Conservation (phyloP, 306 rosid genomes). For the Acacia crassicarpa region DNA sequence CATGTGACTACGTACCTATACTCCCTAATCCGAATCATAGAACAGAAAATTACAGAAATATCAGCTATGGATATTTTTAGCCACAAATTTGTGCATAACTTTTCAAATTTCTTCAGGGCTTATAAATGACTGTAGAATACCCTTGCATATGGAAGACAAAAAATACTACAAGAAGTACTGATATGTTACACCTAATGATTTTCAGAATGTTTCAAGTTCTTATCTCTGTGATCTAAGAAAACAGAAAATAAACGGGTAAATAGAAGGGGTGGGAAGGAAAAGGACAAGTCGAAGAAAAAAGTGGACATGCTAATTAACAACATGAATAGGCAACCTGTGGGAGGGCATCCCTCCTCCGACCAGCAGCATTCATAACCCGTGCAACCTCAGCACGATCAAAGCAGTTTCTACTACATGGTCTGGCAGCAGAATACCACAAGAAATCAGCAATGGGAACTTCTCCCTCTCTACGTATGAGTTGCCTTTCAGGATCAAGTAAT, state of each 20-base stretch:
- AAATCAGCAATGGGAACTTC: constrained; percentile 96
- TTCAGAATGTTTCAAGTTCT: constrained; percentile 17
- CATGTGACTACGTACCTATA: constrained; percentile 4
- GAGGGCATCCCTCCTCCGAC: constrained; percentile 88
- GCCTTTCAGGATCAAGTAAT: constrained; percentile 94
- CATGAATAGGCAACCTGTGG: constrained; percentile 67
- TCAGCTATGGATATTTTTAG: constrained; percentile 12
- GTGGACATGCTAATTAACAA: not conserved
- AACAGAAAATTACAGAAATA: not conserved
- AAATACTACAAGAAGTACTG: not conserved
- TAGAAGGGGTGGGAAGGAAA: constrained; percentile 1
- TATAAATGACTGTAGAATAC: constrained; percentile 12
- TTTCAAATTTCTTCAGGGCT: constrained; percentile 9
- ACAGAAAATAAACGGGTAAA: constrained; percentile 21
- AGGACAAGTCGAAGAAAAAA: not conserved
- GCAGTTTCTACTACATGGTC: constrained; percentile 89
- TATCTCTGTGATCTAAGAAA: constrained; percentile 21
- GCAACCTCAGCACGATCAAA: constrained; percentile 98
- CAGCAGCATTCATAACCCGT: constrained; percentile 98
- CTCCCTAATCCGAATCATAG: constrained; percentile 15
- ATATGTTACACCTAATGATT: not conserved
- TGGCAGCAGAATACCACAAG: constrained; percentile 96
- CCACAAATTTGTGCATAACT: constrained; percentile 25
- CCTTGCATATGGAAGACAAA: not conserved
- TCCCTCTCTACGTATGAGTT: constrained; percentile 82